phyloP scores from a whole-genome alignment of 2,329 filamentous ascomycete species.

The Fusarium sp. region DNA sequence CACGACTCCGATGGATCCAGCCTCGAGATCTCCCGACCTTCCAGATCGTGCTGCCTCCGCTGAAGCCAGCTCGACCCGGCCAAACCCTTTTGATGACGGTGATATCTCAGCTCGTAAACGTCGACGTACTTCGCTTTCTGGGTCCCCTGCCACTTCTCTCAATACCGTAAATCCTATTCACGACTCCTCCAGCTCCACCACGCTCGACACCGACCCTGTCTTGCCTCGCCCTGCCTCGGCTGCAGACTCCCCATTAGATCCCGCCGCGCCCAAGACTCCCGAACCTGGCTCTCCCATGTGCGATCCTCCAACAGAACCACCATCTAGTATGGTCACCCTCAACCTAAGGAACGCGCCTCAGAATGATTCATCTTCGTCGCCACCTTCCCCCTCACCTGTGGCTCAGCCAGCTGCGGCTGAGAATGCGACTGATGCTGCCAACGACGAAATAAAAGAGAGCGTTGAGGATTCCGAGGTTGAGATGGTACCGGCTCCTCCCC shows the following conservation, averaged over 20 bases:
- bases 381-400: conserved; percentile 58
- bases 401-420: conserved; percentile 30
- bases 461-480: conserved; percentile 63
- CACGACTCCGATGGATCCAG: conserved; percentile 69
- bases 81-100: conserved; percentile 75
- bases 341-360: conserved; percentile 67
- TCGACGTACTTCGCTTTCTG: conserved; percentile 71
- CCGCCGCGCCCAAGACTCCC: conserved; percentile 62
- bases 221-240: conserved; percentile 45
- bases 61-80: conserved; percentile 74
- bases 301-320: conserved; percentile 53
- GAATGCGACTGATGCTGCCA: conserved; percentile 2
- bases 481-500: conserved; percentile 50
- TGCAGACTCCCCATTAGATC: conserved; percentile 57
- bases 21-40: conserved; percentile 64
- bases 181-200: conserved; percentile 53
- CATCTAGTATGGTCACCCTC: conserved; percentile 72
- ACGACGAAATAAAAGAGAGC: conserved; percentile 58
- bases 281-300: conserved; percentile 53
- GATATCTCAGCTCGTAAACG: conserved; percentile 72
- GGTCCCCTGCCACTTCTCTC: conserved; percentile 68
- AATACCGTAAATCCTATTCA: conserved; percentile 57
- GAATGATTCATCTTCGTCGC: conserved; percentile 60
- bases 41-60: conserved; percentile 73
- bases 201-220: conserved; percentile 51